phyloP scores from a whole-genome alignment of 164 flowering plant genomes.

The Dillenia turbinata region DNA sequence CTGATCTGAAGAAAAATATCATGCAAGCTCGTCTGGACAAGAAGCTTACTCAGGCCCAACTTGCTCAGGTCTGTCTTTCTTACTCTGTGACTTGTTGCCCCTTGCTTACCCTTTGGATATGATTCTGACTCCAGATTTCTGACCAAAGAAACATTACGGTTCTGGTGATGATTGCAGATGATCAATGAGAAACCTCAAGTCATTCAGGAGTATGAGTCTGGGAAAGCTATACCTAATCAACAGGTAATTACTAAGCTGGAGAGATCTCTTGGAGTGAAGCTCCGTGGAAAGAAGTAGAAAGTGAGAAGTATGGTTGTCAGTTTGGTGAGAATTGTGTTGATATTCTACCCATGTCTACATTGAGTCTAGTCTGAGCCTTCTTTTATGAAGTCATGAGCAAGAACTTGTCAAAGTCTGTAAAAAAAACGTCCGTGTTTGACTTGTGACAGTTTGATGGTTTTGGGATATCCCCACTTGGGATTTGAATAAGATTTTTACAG shows the following conservation, averaged over 20 bases:
- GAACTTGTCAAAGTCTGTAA: no score
- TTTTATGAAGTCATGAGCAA: no score
- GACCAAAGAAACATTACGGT: no score
- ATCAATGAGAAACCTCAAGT: conserved; percentile 97
- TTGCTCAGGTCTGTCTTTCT: conserved; percentile 62
- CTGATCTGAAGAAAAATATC: conserved; percentile 86
- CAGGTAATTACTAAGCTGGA: conserved; percentile 87
- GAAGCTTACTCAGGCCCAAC: conserved; percentile 93
- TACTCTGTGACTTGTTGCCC: conserved; percentile 4
- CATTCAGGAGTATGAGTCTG: conserved; percentile 95
- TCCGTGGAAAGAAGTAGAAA: conserved; percentile 83
- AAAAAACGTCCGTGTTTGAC: no score
- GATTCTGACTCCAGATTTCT: background rate
- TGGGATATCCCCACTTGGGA: no score
- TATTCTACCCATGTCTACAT: background rate
- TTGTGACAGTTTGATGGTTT: no score
- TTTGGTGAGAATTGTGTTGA: background rate
- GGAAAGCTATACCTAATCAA: conserved; percentile 98
- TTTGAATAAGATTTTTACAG: no score
- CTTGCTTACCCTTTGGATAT: background rate
- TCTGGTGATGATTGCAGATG: conserved; percentile 36
- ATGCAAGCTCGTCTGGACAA: conserved; percentile 89
- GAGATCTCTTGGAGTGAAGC: conserved; percentile 90
- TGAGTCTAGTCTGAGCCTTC: no score
- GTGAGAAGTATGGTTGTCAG: background rate